phyloP scores from a whole-genome alignment of 2,329 filamentous ascomycete genomes.

The Nigrospora osmanthi region DNA sequence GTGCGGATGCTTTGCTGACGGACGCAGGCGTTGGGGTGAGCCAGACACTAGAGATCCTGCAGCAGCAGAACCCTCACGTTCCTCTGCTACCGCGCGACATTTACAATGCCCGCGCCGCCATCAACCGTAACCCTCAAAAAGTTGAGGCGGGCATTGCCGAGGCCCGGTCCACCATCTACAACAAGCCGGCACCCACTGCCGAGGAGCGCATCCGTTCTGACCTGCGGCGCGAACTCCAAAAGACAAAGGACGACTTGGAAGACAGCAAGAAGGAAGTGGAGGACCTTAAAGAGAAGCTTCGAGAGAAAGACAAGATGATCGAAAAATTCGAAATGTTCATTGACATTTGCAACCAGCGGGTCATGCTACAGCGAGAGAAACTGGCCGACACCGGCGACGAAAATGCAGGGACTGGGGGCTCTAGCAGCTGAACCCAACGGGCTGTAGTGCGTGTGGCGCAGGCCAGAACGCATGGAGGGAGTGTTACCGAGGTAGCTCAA shows the following conservation, averaged over 20 bases:
- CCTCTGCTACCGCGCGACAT: conserved; percentile 58
- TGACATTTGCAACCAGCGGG: conserved; percentile 59
- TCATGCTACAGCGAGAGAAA: conserved; percentile 54
- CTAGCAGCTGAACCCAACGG: conserved; percentile 9
- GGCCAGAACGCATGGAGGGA: too few relatives aligned
- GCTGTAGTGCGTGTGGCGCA: not conserved
- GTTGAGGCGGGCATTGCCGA: conserved; percentile 52
- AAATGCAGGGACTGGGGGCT: conserved; percentile 13
- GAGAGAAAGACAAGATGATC: conserved; percentile 56
- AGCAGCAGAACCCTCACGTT: conserved; percentile 55
- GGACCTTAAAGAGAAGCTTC: conserved; percentile 49
- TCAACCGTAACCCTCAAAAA: conserved; percentile 57
- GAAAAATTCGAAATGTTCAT: conserved; percentile 62
- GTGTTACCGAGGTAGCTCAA: too few relatives aligned
- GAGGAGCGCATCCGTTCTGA: conserved; percentile 59
- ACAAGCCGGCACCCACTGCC: conserved; percentile 54
- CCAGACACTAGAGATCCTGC: conserved; percentile 59
- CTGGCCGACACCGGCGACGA: conserved; percentile 28
- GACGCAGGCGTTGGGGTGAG: conserved; percentile 52
- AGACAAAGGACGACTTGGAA: conserved; percentile 47
- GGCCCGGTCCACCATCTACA: conserved; percentile 56
- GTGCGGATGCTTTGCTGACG: conserved; percentile 16
- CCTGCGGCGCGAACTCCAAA: conserved; percentile 51
- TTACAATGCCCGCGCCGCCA: conserved; percentile 60
- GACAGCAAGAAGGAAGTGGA: conserved; percentile 52